phyloP scores from a whole-genome alignment of 805 yeast genomes.

The Wickerhamomyces canadensis region DNA sequence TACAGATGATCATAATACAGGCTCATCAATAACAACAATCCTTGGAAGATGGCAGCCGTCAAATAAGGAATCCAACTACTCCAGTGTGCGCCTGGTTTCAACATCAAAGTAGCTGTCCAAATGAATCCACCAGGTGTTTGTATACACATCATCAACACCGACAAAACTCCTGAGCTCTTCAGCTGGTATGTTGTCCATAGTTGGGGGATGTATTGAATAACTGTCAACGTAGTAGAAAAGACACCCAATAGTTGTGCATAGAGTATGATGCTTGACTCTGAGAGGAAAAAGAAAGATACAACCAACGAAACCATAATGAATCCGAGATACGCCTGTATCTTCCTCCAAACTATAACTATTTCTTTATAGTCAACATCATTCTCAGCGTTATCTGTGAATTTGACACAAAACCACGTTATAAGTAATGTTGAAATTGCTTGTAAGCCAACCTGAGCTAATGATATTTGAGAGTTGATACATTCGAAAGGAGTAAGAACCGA shows the following conservation, averaged over 20 bases:
- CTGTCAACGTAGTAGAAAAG: slow-evolving; percentile 55
- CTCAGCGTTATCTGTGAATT: slow-evolving; percentile 39
- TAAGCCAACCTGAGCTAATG: slow-evolving; percentile 58
- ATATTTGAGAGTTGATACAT: slow-evolving; percentile 61
- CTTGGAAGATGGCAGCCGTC: slow-evolving; percentile 66
- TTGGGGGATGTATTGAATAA: slow-evolving; percentile 77
- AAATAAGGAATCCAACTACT: slow-evolving; percentile 81
- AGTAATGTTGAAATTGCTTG: slow-evolving; percentile 57
- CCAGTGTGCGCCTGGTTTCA: slow-evolving; percentile 77
- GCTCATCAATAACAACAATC: slow-evolving; percentile 56
- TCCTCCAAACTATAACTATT: slow-evolving; percentile 35
- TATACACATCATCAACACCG: slow-evolving; percentile 74
- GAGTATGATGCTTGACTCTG: slow-evolving; percentile 18
- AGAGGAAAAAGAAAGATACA: slow-evolving; percentile 21
- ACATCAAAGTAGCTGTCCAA: slow-evolving; percentile 67
- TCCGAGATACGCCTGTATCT: slow-evolving; percentile 33
- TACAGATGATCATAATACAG: slow-evolving; percentile 37
- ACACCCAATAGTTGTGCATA: slow-evolving; percentile 62
- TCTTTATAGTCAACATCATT: slow-evolving; percentile 38
- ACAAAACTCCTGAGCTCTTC: slow-evolving; percentile 75
- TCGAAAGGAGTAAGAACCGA: slow-evolving; percentile 40
- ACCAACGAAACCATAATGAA: slow-evolving; percentile 30
- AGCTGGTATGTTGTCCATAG: slow-evolving; percentile 60
- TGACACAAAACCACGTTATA: slow-evolving; percentile 51
- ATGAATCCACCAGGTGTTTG: slow-evolving; percentile 88